Evolutionary conservation across 1,284 basidiomycete genomes (phyloP).

Genomic region (Moesziomyces antarcticus): DNA sequence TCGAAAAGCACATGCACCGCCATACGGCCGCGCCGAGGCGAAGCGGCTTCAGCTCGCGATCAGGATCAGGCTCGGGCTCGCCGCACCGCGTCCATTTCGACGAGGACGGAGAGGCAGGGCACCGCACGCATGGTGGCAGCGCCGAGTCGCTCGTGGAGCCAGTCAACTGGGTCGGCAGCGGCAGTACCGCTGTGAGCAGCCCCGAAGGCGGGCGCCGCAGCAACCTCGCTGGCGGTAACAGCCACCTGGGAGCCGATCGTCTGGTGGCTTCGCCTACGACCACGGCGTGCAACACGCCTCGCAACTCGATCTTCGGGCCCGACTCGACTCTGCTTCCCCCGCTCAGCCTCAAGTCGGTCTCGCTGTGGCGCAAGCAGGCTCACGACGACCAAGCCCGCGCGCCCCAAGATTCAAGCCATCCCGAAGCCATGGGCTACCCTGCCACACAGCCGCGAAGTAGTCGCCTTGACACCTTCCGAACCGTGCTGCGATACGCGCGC

Average conservation of each 20-base stretch:
- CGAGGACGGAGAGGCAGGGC: constrained; percentile 1
- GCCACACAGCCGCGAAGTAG: constrained; percentile 10
- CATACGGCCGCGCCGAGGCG: constrained; percentile 5
- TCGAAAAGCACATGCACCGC: constrained; percentile 26
- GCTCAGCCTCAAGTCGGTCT: constrained; percentile 25
- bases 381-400: constrained; percentile 1
- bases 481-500: constrained; percentile 38
- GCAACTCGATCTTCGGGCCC: constrained; percentile 31
- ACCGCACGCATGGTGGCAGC: constrained; percentile 13
- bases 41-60: constrained; percentile 8
- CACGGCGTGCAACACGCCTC: constrained; percentile 49
- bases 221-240: background rate
- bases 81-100: constrained; percentile 49
- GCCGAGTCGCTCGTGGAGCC: constrained; percentile 27
- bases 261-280: constrained; percentile 43
- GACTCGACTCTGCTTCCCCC: constrained; percentile 10
- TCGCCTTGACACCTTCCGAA: constrained; percentile 14
- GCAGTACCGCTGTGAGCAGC: constrained; percentile 26
- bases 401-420: background rate
- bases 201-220: constrained; percentile 1
- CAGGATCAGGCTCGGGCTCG: constrained; percentile 21
- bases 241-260: background rate
- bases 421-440: background rate
- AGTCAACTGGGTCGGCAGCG: constrained; percentile 36
- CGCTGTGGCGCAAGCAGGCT: constrained; percentile 28